Conservation (phyloP, 495 filamentous ascomycete genomes). For the Penicillium arizonense region DNA sequence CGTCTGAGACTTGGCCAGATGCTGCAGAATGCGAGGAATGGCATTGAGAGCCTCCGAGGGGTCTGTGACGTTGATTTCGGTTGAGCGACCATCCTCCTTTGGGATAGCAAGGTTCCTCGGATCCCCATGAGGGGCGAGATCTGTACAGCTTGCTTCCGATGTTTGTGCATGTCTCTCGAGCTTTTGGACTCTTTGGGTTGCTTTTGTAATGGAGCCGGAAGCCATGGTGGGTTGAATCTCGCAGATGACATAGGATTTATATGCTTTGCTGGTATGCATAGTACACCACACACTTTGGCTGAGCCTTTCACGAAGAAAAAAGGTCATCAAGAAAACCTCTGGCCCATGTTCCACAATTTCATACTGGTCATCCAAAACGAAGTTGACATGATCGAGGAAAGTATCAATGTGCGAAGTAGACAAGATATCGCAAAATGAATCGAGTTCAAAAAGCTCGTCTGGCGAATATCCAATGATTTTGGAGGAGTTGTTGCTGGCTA, state of each 20-base stretch:
- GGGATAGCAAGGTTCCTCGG: background rate
- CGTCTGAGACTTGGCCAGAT: slow-evolving; percentile 65
- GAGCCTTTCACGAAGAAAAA: slow-evolving; percentile 48
- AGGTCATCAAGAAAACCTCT: slow-evolving; percentile 74
- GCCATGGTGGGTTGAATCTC: slow-evolving; percentile 75
- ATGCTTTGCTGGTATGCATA: slow-evolving; percentile 65
- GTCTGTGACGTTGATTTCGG: slow-evolving; percentile 44
- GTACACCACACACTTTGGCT: slow-evolving; percentile 77
- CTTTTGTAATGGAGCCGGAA: slow-evolving; percentile 50
- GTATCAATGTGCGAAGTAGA: slow-evolving; percentile 71
- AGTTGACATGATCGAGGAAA: slow-evolving; percentile 73
- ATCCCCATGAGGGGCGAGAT: background rate
- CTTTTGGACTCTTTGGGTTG: slow-evolving; percentile 40
- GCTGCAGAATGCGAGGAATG: slow-evolving; percentile 81
- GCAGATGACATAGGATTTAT: slow-evolving; percentile 68
- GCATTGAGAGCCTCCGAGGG: slow-evolving; percentile 83
- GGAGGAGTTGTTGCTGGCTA: slow-evolving; percentile 80
- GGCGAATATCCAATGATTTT: slow-evolving; percentile 73
- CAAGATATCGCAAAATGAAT: slow-evolving; percentile 71
- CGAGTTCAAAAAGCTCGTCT: slow-evolving; percentile 69
- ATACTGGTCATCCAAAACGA: slow-evolving; percentile 63
- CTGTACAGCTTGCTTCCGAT: background rate
- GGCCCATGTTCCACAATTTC: slow-evolving; percentile 69
- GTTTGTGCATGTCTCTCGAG: background rate
- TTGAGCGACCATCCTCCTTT: slow-evolving; percentile 30